Evolutionary conservation across 1,284 basidiomycete species (phyloP).

Genomic region (Ustilago tritici): DNA sequence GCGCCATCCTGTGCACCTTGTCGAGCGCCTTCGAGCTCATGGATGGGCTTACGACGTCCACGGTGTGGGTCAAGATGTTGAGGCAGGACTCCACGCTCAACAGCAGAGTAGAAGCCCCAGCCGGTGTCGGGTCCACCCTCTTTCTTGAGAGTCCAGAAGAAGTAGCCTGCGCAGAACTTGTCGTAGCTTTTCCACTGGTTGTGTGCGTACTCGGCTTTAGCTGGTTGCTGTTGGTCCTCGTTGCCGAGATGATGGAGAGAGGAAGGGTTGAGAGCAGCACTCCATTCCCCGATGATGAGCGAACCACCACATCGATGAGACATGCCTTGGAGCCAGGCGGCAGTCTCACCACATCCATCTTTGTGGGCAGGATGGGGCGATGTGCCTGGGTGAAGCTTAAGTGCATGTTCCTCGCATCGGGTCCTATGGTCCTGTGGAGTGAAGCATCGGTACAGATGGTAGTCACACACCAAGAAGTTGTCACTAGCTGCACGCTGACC

Average conservation of each 20-base stretch:
- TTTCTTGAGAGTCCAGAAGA: constrained; percentile 91
- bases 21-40: constrained; percentile 34
- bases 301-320: constrained; percentile 73
- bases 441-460: constrained; percentile 88
- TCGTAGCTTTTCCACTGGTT: constrained; percentile 81
- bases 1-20: constrained; percentile 31
- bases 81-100: constrained; percentile 77
- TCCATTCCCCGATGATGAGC: constrained; percentile 82
- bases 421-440: constrained; percentile 76
- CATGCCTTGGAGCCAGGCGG: constrained; percentile 47
- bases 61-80: constrained; percentile 48
- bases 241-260: constrained; percentile 72
- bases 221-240: constrained; percentile 72
- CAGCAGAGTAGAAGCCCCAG: constrained; percentile 81
- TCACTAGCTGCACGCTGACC: constrained; percentile 46
- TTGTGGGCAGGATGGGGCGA: constrained; percentile 33
- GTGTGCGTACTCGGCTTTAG: constrained; percentile 73
- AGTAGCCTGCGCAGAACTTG: constrained; percentile 79
- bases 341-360: constrained; percentile 45
- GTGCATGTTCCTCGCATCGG: constrained; percentile 74
- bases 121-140: constrained; percentile 78
- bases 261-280: constrained; percentile 79
- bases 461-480: constrained; percentile 78
- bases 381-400: constrained; percentile 43
- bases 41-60: constrained; percentile 27